Conservation (phyloP, 2,329 filamentous ascomycete species). For the Nigrospora oryzae region DNA sequence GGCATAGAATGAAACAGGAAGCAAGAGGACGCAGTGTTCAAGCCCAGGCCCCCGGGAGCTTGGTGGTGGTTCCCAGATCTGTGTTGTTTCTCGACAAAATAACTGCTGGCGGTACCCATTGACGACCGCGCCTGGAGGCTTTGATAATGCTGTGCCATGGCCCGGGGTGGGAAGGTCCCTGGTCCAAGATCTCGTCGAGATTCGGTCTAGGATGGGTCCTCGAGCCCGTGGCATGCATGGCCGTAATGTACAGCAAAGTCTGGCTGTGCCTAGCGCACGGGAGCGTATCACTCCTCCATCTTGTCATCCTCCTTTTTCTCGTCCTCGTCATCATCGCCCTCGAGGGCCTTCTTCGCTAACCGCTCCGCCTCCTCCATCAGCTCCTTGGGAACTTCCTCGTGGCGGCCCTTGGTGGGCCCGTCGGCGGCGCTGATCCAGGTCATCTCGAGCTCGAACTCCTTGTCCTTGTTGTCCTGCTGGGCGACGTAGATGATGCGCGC, state of each 20-base stretch:
- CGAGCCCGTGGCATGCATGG: slow-evolving; percentile 4
- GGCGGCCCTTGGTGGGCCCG: slow-evolving; percentile 85
- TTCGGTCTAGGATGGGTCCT: too few relatives aligned
- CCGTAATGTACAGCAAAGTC: slow-evolving; percentile 10
- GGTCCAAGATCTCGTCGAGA: too few relatives aligned
- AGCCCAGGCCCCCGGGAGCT: too few relatives aligned
- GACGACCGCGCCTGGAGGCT: too few relatives aligned
- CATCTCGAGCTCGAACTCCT: slow-evolving; percentile 99
- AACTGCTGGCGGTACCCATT: too few relatives aligned
- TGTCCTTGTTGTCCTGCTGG: slow-evolving; percentile 99
- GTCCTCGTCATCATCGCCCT: slow-evolving; percentile 80
- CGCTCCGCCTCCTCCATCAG: slow-evolving; percentile 86
- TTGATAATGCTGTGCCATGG: too few relatives aligned
- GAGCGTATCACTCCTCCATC: slow-evolving; percentile 71
- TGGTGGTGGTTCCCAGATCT: too few relatives aligned
- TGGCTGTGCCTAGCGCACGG: neutral
- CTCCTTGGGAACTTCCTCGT: slow-evolving; percentile 88
- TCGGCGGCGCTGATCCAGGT: slow-evolving; percentile 85
- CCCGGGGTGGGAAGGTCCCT: too few relatives aligned
- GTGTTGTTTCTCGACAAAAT: too few relatives aligned
- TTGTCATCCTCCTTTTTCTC: slow-evolving; percentile 60
- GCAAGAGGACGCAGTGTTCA: too few relatives aligned
- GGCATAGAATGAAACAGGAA: too few relatives aligned
- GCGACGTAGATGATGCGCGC: slow-evolving; percentile 95
- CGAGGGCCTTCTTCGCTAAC: slow-evolving; percentile 82